Conservation (phyloP, 768 basidiomycete genomes). For the Russula ochroleuca region DNA sequence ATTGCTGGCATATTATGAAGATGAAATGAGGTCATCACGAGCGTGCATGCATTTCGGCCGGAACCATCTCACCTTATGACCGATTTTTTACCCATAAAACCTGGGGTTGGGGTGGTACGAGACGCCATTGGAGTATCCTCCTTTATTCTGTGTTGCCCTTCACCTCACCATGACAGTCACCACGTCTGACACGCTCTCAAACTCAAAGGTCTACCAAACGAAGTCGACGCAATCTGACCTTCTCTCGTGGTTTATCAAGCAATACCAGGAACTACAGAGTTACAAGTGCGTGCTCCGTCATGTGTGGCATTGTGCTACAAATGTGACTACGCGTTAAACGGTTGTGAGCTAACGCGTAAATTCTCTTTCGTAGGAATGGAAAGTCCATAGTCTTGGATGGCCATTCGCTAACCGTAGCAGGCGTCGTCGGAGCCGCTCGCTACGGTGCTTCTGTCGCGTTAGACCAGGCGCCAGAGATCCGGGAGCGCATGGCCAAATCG, state of each 20-base stretch:
- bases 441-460: conserved; percentile 51
- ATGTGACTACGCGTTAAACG: neutral
- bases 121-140: no score
- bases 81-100: neutral
- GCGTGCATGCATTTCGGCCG: neutral
- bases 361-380: conserved; percentile 46
- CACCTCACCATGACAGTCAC: neutral
- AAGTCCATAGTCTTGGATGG: conserved; percentile 65
- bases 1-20: neutral
- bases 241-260: conserved; percentile 53
- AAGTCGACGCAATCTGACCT: conserved; percentile 34
- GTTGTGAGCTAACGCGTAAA: neutral
- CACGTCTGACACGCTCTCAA: neutral
- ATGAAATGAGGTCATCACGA: neutral
- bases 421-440: conserved; percentile 72
- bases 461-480: conserved; percentile 45
- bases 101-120: neutral
- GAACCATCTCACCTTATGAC: neutral
- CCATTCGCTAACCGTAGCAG: conserved; percentile 65
- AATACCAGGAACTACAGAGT: conserved; percentile 55
- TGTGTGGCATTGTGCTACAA: neutral
- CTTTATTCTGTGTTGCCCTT: neutral
- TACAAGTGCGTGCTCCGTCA: conserved; percentile 51
- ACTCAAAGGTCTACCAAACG: neutral
- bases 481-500: conserved; percentile 53